phyloP scores from a whole-genome alignment of 805 yeast genomes.

The Ascoidea asiatica region DNA sequence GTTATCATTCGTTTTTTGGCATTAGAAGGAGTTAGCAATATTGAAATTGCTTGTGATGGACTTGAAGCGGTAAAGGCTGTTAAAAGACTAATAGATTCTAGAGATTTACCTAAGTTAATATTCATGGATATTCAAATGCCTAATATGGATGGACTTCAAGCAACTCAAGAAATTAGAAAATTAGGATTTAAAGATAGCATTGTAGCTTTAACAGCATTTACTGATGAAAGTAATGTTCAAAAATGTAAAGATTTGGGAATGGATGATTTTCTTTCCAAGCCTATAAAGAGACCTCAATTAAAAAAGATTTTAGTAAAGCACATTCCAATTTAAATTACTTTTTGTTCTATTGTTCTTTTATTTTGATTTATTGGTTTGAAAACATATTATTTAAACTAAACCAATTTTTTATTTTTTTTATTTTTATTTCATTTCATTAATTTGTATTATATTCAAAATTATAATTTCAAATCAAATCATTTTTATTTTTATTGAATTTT shows the following conservation, averaged over 20 bases:
- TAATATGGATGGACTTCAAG: constrained; percentile 74
- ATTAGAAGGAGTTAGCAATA: constrained; percentile 62
- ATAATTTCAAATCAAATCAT: no score
- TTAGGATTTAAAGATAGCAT: constrained; percentile 57
- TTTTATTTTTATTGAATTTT: no score
- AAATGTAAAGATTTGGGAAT: constrained; percentile 85
- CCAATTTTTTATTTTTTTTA: no score
- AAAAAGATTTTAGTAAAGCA: constrained; percentile 42
- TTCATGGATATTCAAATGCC: constrained; percentile 99
- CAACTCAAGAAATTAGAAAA: constrained; percentile 66
- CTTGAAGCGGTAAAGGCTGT: constrained; percentile 71
- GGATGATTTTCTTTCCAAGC: constrained; percentile 85
- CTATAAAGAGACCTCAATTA: constrained; percentile 61
- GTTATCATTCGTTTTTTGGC: constrained; percentile 81
- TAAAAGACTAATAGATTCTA: constrained; percentile 23
- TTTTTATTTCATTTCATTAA: no score
- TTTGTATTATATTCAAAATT: neutral
- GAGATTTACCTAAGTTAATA: constrained; percentile 48
- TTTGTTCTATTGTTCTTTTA: constrained; percentile 1
- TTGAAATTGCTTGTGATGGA: constrained; percentile 82
- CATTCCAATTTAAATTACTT: constrained; percentile 14
- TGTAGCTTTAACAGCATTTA: constrained; percentile 91
- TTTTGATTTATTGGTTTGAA: neutral
- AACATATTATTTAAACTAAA: neutral
- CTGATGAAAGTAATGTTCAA: constrained; percentile 79